Conservation (phyloP, 768 basidiomycete species). For the Tephrocybe rancida region DNA sequence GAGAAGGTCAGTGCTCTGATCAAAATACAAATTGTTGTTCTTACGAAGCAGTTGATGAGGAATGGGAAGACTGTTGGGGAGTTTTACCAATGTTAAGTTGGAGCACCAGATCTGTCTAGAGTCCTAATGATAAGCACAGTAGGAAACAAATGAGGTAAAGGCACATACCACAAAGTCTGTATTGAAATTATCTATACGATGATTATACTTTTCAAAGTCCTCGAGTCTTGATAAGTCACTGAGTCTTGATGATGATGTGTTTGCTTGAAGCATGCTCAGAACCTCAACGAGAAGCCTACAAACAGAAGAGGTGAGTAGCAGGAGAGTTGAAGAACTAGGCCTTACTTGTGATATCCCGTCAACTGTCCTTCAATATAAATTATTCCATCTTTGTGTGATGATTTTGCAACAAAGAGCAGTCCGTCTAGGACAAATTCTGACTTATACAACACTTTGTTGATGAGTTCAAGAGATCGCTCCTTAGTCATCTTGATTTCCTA, state of each 20-base stretch:
- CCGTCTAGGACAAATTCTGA: background rate
- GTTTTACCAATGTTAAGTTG: too few relatives aligned
- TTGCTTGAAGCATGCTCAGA: background rate
- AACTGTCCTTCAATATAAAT: background rate
- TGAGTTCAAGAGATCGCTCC: background rate
- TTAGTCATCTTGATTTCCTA: slow-evolving; percentile 1
- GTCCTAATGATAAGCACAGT: too few relatives aligned
- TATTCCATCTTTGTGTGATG: background rate
- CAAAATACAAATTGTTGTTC: background rate
- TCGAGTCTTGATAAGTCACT: background rate
- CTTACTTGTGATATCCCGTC: too few relatives aligned
- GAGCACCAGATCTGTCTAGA: too few relatives aligned
- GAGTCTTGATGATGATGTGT: background rate
- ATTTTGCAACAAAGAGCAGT: background rate
- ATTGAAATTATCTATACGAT: background rate
- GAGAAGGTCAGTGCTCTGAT: background rate
- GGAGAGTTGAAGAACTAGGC: background rate
- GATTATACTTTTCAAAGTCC: background rate
- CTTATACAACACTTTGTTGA: background rate
- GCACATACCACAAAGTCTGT: background rate
- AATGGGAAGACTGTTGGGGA: background rate
- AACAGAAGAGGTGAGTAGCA: background rate
- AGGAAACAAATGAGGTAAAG: background rate
- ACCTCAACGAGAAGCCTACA: too few relatives aligned
- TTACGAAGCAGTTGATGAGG: background rate